Percentiles rank a stretch among this genome's conserved stretches.
Evolutionary conservation across 306 rosid species (phyloP).

Genomic region (Medicago arabica): DNA sequence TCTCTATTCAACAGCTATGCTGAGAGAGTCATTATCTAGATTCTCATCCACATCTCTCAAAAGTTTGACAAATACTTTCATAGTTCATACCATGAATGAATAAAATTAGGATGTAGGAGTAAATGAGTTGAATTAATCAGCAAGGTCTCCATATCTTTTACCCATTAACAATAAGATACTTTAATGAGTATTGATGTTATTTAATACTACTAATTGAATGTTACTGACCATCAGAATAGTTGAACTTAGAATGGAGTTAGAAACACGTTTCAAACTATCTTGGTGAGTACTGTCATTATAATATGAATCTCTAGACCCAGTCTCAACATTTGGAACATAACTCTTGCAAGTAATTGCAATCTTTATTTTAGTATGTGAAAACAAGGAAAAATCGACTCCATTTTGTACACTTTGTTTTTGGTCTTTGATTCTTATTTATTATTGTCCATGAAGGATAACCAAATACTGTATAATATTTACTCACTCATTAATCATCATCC

Average conservation of each 20-base stretch:
- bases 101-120: not conserved
- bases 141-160: not conserved
- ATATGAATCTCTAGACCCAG: too few species aligned
- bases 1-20: too few species aligned
- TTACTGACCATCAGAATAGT: not conserved
- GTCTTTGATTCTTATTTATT: not conserved
- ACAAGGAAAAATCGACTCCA: too few species aligned
- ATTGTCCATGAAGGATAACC: too few species aligned
- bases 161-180: not conserved
- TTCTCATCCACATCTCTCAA: not conserved
- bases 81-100: not conserved
- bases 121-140: not conserved
- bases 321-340: not conserved
- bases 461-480: too few species aligned
- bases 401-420: not conserved
- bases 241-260: not conserved
- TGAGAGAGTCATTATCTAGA: too few species aligned
- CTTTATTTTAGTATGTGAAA: too few species aligned
- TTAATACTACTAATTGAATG: not conserved
- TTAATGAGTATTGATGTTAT: too few species aligned
- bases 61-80: slow-evolving; percentile 1
- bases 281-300: too few species aligned
- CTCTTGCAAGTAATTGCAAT: not conserved
- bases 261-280: not conserved
- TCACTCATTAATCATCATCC: too few species aligned